These are phyloP conservation scores for Zopfochytrium polystomum DNA, from an alignment of 371 early-diverging fungal genomes.

Conservation along the genomic window DNA sequence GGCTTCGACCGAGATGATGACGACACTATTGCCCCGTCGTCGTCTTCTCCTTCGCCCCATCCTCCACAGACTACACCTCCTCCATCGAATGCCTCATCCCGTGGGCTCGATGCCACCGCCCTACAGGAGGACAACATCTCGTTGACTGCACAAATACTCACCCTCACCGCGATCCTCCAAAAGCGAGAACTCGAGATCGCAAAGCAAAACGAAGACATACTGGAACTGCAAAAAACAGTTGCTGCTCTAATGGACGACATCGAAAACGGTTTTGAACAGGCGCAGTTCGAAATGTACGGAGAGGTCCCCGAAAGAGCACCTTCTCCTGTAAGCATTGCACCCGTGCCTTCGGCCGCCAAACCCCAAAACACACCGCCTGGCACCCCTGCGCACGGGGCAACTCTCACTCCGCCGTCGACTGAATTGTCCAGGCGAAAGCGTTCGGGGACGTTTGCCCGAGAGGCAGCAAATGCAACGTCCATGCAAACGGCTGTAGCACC, in stretches of 20 bases:
- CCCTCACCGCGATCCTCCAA: neutral
- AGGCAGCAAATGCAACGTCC: neutral
- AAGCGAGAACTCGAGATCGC: neutral
- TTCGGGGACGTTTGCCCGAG: too few relatives aligned
- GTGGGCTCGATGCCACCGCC: neutral
- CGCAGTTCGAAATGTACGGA: conserved; percentile 2
- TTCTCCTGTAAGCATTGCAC: neutral
- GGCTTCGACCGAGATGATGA: conserved; percentile 8
- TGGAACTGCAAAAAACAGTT: conserved; percentile 15
- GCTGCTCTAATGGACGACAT: conserved; percentile 22
- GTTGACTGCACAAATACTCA: neutral
- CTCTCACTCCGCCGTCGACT: neutral
- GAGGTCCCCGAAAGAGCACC: neutral
- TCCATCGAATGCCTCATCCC: neutral
- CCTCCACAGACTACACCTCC: too few relatives aligned
- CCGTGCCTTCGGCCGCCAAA: neutral
- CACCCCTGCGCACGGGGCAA: neutral
- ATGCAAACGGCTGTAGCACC: neutral
- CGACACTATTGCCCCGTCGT: conserved; percentile 4
- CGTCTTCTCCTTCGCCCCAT: neutral
- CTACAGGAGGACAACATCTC: neutral
- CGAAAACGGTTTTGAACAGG: conserved; percentile 12
- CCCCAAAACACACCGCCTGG: neutral
- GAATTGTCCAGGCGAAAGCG: too few relatives aligned
- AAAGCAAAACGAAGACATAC: conserved; percentile 12